Percentiles rank a stretch among this genome's conserved stretches.
Evolutionary conservation across 495 filamentous ascomycete species (phyloP).

Genomic region (Penicillium flavigenum): DNA sequence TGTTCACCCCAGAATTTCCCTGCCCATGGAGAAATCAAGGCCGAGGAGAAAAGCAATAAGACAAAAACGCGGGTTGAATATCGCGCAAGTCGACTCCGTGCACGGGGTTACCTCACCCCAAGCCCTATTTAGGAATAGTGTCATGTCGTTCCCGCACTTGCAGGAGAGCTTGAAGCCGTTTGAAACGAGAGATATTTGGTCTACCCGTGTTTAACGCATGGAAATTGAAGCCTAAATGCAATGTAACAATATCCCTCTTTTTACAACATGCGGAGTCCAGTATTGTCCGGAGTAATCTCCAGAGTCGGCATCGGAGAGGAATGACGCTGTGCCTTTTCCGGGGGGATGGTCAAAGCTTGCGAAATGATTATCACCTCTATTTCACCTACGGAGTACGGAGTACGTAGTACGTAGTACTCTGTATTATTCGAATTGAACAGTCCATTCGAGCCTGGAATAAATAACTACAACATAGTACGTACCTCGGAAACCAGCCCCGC

Average conservation of each 20-base stretch:
- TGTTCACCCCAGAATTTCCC: slow-evolving; percentile 23
- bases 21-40: slow-evolving; percentile 25
- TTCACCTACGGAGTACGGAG: too few species aligned
- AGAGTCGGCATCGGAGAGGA: neutral
- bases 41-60: too few species aligned
- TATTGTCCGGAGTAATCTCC: neutral
- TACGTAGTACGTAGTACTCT: too few species aligned
- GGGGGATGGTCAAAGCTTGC: neutral
- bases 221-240: neutral
- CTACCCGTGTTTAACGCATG: neutral
- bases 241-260: slow-evolving; percentile 3
- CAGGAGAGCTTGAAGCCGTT: slow-evolving; percentile 18
- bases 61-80: slow-evolving; percentile 3
- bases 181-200: slow-evolving; percentile 6
- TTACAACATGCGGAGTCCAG: too few species aligned
- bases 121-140: slow-evolving; percentile 10
- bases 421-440: neutral
- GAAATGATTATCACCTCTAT: too few species aligned
- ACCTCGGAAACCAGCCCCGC: neutral
- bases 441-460: neutral
- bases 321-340: neutral
- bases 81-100: neutral
- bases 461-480: neutral
- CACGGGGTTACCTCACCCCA: neutral
- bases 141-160: slow-evolving; percentile 22